These are phyloP conservation scores for Naegleria gruberi DNA, from an alignment of 208 protist genomes.

Conservation along the genomic window DNA sequence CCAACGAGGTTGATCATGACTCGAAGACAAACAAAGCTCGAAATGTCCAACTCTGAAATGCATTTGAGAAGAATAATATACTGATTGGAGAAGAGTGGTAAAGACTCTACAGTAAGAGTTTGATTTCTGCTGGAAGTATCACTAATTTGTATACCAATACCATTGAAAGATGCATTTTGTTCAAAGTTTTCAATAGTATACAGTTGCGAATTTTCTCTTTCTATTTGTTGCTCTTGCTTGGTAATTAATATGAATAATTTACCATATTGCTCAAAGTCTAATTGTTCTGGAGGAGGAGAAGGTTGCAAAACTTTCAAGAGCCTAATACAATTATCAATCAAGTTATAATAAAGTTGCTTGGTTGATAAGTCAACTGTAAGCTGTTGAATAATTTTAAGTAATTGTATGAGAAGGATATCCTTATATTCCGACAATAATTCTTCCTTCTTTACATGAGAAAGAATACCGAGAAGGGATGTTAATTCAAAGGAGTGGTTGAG, in stretches of 20 bases:
- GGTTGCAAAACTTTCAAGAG: neutral
- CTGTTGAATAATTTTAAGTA: neutral
- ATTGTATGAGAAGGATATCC: neutral
- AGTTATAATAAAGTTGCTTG: neutral
- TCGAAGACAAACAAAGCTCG: neutral
- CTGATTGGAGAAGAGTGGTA: neutral
- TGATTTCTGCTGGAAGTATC: neutral
- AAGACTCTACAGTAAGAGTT: neutral
- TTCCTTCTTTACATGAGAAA: neutral
- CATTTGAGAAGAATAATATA: neutral
- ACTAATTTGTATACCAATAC: neutral
- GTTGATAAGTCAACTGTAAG: neutral
- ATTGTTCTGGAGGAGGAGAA: neutral
- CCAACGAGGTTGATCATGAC: neutral
- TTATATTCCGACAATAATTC: neutral
- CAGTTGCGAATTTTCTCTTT: neutral
- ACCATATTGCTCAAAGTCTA: neutral
- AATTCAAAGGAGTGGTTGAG: neutral
- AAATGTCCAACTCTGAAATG: neutral
- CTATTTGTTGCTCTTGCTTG: neutral
- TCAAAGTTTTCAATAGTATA: neutral
- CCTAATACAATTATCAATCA: neutral
- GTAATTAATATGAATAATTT: neutral
- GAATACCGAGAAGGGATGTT: neutral
- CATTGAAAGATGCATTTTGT: neutral